Conservation (phyloP, 768 basidiomycete genomes). For the Agrocybe chaxingu region DNA sequence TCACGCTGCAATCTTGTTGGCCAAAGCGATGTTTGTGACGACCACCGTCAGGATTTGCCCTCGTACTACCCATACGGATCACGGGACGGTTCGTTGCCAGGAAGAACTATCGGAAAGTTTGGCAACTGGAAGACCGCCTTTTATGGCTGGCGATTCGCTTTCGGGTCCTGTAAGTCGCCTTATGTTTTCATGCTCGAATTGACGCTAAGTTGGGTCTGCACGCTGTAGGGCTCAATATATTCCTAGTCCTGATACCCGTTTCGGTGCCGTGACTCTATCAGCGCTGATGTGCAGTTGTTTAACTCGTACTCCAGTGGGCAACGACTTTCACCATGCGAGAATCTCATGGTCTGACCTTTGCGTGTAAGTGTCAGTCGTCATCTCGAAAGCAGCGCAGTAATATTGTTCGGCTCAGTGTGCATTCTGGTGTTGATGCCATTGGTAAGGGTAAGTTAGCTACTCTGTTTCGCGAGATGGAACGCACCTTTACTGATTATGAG, state of each 20-base stretch:
- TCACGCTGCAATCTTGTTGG: constrained; percentile 15
- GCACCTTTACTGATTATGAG: not conserved
- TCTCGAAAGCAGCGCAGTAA: not conserved
- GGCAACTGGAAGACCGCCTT: constrained; percentile 6
- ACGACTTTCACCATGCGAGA: constrained; percentile 44
- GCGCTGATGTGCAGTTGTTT: not conserved
- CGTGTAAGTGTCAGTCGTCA: constrained; percentile 40
- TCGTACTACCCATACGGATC: constrained; percentile 16
- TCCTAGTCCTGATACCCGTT: constrained; percentile 62
- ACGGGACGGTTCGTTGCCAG: not conserved
- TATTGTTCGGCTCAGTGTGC: constrained; percentile 40
- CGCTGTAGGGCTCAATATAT: constrained; percentile 62
- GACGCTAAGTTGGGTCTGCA: not conserved
- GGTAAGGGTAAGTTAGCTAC: constrained; percentile 51
- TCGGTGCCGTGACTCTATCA: constrained; percentile 42
- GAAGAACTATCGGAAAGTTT: not conserved
- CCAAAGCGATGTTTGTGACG: constrained; percentile 15
- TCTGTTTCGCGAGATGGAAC: not conserved
- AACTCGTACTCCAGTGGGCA: constrained; percentile 43
- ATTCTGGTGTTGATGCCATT: constrained; percentile 74
- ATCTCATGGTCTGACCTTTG: constrained; percentile 55
- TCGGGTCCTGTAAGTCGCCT: constrained; percentile 22
- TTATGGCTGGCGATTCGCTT: constrained; percentile 23
- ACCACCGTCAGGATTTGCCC: constrained; percentile 13
- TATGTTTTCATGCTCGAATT: not conserved